Evolutionary conservation across 1,139 yeast species (phyloP), one percentile per base, ranked within the genome.

Genomic region (Meyerozyma carpophila): DNA sequence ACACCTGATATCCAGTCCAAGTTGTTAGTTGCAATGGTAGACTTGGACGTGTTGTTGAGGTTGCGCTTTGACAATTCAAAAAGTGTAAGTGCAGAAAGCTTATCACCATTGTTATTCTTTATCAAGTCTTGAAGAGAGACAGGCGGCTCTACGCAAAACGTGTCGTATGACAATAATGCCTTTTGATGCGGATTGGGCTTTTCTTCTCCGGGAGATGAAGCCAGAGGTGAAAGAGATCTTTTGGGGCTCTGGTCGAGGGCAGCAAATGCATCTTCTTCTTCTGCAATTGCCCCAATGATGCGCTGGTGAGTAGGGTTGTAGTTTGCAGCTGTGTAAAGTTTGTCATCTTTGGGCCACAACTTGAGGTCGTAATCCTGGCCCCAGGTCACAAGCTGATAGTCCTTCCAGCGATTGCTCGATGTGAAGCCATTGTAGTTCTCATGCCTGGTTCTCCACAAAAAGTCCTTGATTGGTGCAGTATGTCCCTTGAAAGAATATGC

Each of bases 1-100:
- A 93, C 95, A 40, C 98, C 98, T 0, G 96, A 84, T 37, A 93
- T 84, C 98, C 98, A 93, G 51, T 84, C 82, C 47, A 93, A 68
- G 57, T 91, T 96, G 51, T 82, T 82, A 32, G 79, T 62, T 46
- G 78, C 75, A 42, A 58, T 63, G 45, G 50, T 56, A 41, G 47
- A 58, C 56, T 38, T 57, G 53, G 8, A 62, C 57, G 28, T 57
- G 55, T 20, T 58, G 55, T 29, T 58, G 56, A 26, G 62, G 66
- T 41, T 57, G 61, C 26, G 37, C 41, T 63, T 66, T 16, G 70
- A 61, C 20, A 71, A 62, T 47, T 61, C 66, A 43, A 58, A 65
- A 48, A 65, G 47, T 8, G 72, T 61, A 48, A 66, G 50, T 6
- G 73, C 63, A 5, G 73, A 68, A 21, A 70, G 58, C 16, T 63